Evolutionary conservation across 352 stramenopile genomes (phyloP).

Genomic region (Pythium sp.): DNA sequence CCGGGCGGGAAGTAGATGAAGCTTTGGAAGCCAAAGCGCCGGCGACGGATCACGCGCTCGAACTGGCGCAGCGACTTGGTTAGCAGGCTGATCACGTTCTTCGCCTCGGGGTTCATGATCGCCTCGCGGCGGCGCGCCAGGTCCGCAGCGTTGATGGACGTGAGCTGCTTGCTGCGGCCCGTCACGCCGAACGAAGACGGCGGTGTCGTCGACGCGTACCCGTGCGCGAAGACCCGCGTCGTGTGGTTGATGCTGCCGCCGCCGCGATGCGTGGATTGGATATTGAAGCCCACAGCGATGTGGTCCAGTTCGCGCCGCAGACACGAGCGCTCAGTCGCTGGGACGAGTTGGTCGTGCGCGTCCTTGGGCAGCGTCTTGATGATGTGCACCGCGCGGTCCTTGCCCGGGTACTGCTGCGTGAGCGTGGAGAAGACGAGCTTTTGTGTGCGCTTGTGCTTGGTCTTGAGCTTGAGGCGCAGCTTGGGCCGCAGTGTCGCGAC

Average conservation of each 20-base stretch:
- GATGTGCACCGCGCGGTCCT: conserved; percentile 49
- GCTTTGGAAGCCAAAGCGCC: conserved; percentile 63
- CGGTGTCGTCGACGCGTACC: conserved; percentile 49
- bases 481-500: conserved; percentile 34
- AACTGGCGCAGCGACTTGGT: conserved; percentile 53
- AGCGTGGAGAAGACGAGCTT: conserved; percentile 46
- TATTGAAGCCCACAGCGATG: conserved; percentile 55
- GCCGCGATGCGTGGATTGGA: conserved; percentile 35
- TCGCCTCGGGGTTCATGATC: conserved; percentile 61
- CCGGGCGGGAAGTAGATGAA: conserved; percentile 59
- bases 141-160: conserved; percentile 21
- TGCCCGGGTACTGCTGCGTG: conserved; percentile 41
- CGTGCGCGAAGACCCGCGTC: conserved; percentile 53
- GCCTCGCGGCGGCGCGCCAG: conserved; percentile 34
- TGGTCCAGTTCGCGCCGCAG: conserved; percentile 57
- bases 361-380: conserved; percentile 64
- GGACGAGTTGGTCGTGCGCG: conserved; percentile 50
- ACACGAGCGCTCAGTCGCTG: conserved; percentile 44
- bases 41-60: conserved; percentile 67
- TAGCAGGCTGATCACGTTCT: conserved; percentile 54
- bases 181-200: conserved; percentile 33
- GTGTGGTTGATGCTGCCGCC: conserved; percentile 29
- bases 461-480: conserved; percentile 25
- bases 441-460: conserved; percentile 44
- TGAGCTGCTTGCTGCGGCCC: conserved; percentile 2